Base-by-base conservation (phyloP, 139 green algal species). In the Chlorella vulgaris region DNA sequence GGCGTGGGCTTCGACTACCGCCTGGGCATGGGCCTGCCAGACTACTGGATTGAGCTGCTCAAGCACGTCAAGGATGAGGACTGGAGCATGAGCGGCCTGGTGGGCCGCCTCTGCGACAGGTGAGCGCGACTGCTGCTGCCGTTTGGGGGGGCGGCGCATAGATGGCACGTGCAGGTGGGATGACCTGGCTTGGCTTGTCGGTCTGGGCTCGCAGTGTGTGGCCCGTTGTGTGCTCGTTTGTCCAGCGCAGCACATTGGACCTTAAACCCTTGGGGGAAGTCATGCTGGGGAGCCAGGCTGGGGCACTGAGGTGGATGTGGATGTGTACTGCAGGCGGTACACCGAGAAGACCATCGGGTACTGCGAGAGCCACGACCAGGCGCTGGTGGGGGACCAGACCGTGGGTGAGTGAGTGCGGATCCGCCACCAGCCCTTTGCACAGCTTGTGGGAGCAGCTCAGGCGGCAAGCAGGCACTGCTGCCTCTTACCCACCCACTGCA, bases 1-100 rank as follows among this genome's bases (percentile, higher is more conserved):
- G 96, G 96, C 7, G 74, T 97, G 21, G 96, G 96, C n/a, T 99
- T 99, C 82, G 95, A 99, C 88, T 94, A 93, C 83, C 83, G 89
- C 0, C 90, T 99, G 33, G 92, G 81, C 80, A 99, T 99, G 96
- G 94, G 74, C 28, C 91, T 98, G 51, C 96, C 96, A 21, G 96
- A 99, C 87, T 90, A 91, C 39, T 99, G 95, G 95, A 96, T 88
- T 69, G 82, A 84, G 53, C 78, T 91, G 83, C 43, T 92, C 43
- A 89, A 95, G 86, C 78, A 97, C 71, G 71, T 81, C 15, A 78
- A 80, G 29, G 96, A 99, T 83, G 95, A 99, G 89, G 33, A 97
- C 42, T 97, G 93, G 93, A 85, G 74, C 69, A 94, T 94, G 92
- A 79, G 39, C 33, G 90, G 94, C n/a, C 86, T 99, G 8, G 93